A percentile compares a stretch with the other conserved stretches of the same genome.
Evolutionary conservation across 73 alveolate species (phyloP).

Genomic region (Symbiodinium pilosum): DNA sequence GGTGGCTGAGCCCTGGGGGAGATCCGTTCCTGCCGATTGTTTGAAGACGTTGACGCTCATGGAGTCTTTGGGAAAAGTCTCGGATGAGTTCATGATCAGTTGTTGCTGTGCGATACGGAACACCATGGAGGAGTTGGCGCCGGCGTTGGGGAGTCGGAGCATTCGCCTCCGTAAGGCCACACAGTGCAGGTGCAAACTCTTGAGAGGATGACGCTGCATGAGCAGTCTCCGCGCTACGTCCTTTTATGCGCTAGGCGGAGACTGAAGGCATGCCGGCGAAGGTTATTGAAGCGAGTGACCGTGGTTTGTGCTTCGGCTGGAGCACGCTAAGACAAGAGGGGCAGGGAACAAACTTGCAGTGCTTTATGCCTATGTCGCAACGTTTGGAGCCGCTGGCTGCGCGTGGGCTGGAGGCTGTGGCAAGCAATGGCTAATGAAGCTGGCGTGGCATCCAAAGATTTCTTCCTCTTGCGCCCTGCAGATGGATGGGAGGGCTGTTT

Average conservation of each 20-base stretch:
- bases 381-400: not conserved
- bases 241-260: not conserved
- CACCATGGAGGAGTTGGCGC: slow-evolving; percentile 3
- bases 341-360: not conserved
- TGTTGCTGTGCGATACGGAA: not conserved
- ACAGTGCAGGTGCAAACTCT: not conserved
- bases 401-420: not conserved
- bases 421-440: not conserved
- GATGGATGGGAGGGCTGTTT: not conserved
- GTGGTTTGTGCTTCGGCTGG: not conserved
- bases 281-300: not conserved
- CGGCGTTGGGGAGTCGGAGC: not conserved
- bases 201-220: not conserved
- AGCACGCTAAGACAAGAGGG: not conserved
- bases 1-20: slow-evolving; percentile 41
- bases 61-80: not conserved
- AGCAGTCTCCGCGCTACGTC: not conserved
- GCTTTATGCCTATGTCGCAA: not conserved
- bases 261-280: not conserved
- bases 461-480: not conserved
- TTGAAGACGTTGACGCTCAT: not conserved
- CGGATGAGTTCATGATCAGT: not conserved
- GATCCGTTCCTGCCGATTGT: not conserved
- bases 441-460: not conserved
- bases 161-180: not conserved